Evolutionary conservation across 805 yeast genomes (phyloP).

Genomic region (Candida ponderosae): DNA sequence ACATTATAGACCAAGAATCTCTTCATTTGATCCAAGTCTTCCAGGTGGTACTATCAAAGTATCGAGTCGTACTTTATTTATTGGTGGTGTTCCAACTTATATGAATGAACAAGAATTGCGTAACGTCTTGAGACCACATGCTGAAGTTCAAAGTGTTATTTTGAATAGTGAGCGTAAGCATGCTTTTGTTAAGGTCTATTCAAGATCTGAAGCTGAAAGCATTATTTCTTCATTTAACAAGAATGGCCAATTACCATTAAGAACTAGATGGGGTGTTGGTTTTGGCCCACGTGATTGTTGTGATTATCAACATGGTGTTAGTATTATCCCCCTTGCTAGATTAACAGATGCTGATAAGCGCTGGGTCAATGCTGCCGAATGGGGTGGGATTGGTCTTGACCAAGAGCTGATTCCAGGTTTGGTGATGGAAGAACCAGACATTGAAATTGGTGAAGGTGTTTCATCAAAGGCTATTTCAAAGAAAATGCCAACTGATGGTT

Average conservation of each 20-base stretch:
- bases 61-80: slow-evolving; percentile 80
- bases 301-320: slow-evolving; percentile 85
- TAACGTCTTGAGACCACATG: slow-evolving; percentile 69
- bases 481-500: slow-evolving; percentile 87
- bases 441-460: slow-evolving; percentile 90
- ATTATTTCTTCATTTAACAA: slow-evolving; percentile 68
- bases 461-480: slow-evolving; percentile 86
- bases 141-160: slow-evolving; percentile 87
- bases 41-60: slow-evolving; percentile 81
- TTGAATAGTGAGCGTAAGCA: slow-evolving; percentile 85
- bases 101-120: slow-evolving; percentile 74
- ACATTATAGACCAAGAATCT: slow-evolving; percentile 69
- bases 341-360: slow-evolving; percentile 89
- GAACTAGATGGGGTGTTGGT: slow-evolving; percentile 98
- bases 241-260: slow-evolving; percentile 51
- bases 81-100: slow-evolving; percentile 84
- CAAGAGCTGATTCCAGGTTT: slow-evolving; percentile 69
- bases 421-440: slow-evolving; percentile 94
- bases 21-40: slow-evolving; percentile 59
- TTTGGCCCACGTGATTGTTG: slow-evolving; percentile 98
- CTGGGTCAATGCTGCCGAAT: slow-evolving; percentile 86
- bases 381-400: slow-evolving; percentile 93
- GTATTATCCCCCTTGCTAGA: slow-evolving; percentile 79
- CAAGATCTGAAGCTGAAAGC: slow-evolving; percentile 84
- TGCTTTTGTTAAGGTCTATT: slow-evolving; percentile 91